These are phyloP conservation scores for Fusarium sp. DNA, from an alignment of 2,329 filamentous ascomycete genomes.

Conservation along the genomic window DNA sequence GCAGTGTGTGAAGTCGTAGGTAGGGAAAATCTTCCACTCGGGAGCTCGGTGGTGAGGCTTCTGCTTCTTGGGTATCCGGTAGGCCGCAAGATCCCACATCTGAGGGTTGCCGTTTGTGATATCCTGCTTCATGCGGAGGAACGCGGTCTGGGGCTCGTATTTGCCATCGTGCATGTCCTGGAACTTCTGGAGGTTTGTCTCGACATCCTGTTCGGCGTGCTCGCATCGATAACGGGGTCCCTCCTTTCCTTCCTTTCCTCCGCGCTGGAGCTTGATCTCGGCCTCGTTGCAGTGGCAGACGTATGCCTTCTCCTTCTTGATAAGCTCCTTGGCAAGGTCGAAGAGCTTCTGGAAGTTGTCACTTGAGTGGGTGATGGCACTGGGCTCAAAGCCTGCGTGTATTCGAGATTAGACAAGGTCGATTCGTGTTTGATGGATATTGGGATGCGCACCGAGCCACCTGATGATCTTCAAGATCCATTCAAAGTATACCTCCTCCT, in stretches of 20 bases:
- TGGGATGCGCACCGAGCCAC: slow-evolving; percentile 70
- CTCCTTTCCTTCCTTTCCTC: slow-evolving; percentile 76
- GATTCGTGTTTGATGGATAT: not conserved
- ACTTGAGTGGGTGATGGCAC: slow-evolving; percentile 86
- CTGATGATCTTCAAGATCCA: slow-evolving; percentile 90
- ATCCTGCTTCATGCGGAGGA: slow-evolving; percentile 94
- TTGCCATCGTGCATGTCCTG: slow-evolving; percentile 92
- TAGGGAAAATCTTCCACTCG: slow-evolving; percentile 94
- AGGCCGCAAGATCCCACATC: slow-evolving; percentile 97
- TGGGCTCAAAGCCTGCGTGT: slow-evolving; percentile 75
- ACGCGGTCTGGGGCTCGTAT: slow-evolving; percentile 87
- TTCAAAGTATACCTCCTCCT: slow-evolving; percentile 90
- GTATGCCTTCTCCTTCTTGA: slow-evolving; percentile 79
- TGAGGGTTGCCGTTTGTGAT: slow-evolving; percentile 88
- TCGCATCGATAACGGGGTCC: slow-evolving; percentile 83
- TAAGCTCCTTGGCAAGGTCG: slow-evolving; percentile 88
- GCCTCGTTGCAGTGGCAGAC: slow-evolving; percentile 89
- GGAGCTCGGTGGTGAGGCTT: slow-evolving; percentile 84
- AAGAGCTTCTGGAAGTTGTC: slow-evolving; percentile 93
- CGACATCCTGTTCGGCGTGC: slow-evolving; percentile 81
- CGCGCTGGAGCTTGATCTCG: slow-evolving; percentile 89
- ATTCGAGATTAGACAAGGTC: slow-evolving; percentile 15
- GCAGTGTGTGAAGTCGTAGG: slow-evolving; percentile 93
- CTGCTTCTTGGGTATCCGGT: slow-evolving; percentile 82
- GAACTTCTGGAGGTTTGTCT: slow-evolving; percentile 87